A percentile compares a stretch with the other conserved stretches of the same genome.
Evolutionary conservation across 164 flowering plant species (phyloP).

Genomic region (Dillenia turbinata): DNA sequence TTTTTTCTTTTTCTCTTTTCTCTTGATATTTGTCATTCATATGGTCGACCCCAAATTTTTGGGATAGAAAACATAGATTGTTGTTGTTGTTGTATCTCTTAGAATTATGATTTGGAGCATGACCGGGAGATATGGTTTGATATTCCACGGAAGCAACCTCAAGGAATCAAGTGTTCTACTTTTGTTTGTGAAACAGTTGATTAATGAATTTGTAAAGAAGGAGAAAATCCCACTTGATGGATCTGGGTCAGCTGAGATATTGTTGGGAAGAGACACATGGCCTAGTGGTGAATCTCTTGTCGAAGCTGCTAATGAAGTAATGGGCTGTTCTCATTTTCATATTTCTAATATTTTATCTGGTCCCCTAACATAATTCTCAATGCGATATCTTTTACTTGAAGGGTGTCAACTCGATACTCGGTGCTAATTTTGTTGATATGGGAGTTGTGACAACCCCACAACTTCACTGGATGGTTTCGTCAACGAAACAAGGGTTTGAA

Average conservation of each 20-base stretch:
- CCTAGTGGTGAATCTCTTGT: slow-evolving; percentile 87
- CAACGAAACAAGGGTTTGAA: slow-evolving; percentile 57
- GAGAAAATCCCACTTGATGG: slow-evolving; percentile 56
- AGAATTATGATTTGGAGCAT: too few species aligned
- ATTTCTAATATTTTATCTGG: neutral
- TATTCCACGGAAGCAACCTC: too few species aligned
- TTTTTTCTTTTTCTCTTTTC: too few species aligned
- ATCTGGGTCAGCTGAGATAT: slow-evolving; percentile 37
- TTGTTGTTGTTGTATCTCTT: too few species aligned
- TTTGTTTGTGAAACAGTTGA: slow-evolving; percentile 38
- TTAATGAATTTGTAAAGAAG: slow-evolving; percentile 56
- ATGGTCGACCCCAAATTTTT: too few species aligned
- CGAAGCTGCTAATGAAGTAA: slow-evolving; percentile 83
- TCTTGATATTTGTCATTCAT: too few species aligned
- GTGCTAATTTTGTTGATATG: slow-evolving; percentile 57
- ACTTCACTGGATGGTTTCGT: slow-evolving; percentile 96
- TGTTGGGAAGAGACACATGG: slow-evolving; percentile 92
- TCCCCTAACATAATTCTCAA: neutral
- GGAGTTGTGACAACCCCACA: slow-evolving; percentile 94
- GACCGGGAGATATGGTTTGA: too few species aligned
- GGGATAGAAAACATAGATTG: too few species aligned
- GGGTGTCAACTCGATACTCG: slow-evolving; percentile 76
- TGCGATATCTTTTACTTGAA: slow-evolving; percentile 11
- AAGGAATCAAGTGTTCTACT: too few species aligned
- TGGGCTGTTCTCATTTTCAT: neutral